Base-by-base conservation (phyloP, 208 protist genomes). In the Leishmania tropica region DNA sequence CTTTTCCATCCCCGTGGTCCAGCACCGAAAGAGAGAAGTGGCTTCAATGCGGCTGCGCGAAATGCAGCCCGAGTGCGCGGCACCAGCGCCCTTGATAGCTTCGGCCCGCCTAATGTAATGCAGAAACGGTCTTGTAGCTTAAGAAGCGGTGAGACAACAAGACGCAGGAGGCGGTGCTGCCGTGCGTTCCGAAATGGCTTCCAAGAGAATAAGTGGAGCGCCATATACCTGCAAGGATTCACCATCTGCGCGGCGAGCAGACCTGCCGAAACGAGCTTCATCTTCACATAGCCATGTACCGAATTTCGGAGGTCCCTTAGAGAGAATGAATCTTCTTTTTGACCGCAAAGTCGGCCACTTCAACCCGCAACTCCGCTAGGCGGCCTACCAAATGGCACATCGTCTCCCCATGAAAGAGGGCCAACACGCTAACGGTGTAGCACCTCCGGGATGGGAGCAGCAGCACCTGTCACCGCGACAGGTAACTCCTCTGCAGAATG, bases 341-440 rank as follows among this genome's bases (percentile, higher is more conserved):
- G 68, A 91, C 89, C 4, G 88, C 83, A 0, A 86, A 83, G 56
- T 85, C 85, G 21, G 81, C 60, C 31, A 91, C 67, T 60, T 87
- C 81, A 74, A 88, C 88, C 68, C 87, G 92, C 2, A 51, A 19
- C 48, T 91, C 87, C 15, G 81, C 76, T 21, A 91, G 73, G 2
- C 84, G 28, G 31, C 62, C 17, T 78, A 72, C 21, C 91, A 81
- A 47, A 84, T 84, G 15, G n/a, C 28, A 89, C 90, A 4, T 67
- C 87, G 62, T 94, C 89, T 53, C 53, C 51, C 48, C 83, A 71
- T 5, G 60, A 37, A 62, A 54, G 11, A 89, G 78, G 7, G 87
- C 88, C 51, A 90, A 56, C 51, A 90, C 79, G 60, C 83, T 92
- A 8, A 89, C 81, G 37, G 85, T 87, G 73, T 89, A 83, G 65